Evolutionary conservation across 768 basidiomycete genomes (phyloP).

Genomic region (Trametes elegans): DNA sequence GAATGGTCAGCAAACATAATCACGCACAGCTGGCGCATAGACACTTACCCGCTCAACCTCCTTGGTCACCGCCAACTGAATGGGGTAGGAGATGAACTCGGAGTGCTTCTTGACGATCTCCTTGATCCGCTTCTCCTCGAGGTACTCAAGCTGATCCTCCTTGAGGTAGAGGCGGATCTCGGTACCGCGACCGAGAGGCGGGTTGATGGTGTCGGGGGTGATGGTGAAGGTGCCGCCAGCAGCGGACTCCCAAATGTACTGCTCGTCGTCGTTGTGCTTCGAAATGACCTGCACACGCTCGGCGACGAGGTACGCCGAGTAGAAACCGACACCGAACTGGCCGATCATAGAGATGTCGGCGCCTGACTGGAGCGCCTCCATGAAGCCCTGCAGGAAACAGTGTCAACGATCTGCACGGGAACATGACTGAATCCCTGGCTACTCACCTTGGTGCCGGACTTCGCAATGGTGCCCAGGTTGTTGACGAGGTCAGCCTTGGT

Average conservation of each 20-base stretch:
- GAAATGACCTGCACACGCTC: conserved; percentile 98
- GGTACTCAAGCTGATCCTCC: conserved; percentile 98
- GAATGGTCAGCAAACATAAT: conserved; percentile 1
- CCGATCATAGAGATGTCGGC: conserved; percentile 96
- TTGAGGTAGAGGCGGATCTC: conserved; percentile 92
- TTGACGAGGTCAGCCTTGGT: conserved; percentile 99
- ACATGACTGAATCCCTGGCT: background rate
- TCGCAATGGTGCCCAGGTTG: conserved; percentile 95
- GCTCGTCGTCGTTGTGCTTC: conserved; percentile 99
- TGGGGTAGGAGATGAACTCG: conserved; percentile 99
- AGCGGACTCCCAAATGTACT: conserved; percentile 99
- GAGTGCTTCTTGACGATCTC: conserved; percentile 99
- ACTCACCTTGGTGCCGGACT: conserved; percentile 86
- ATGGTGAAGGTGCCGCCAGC: conserved; percentile 99
- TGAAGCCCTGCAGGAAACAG: conserved; percentile 77
- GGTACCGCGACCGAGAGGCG: conserved; percentile 89
- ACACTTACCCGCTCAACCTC: conserved; percentile 93
- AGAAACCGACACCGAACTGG: conserved; percentile 99
- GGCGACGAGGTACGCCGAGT: conserved; percentile 98
- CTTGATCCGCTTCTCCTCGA: conserved; percentile 99
- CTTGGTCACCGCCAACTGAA: conserved; percentile 97
- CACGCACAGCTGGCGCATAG: background rate
- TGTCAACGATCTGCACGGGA: background rate
- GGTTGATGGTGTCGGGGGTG: conserved; percentile 88
- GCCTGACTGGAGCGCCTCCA: conserved; percentile 93